These are phyloP conservation scores for Eutrema heterophyllum DNA, from an alignment of 345 rosid genomes.

Conservation along the genomic window DNA sequence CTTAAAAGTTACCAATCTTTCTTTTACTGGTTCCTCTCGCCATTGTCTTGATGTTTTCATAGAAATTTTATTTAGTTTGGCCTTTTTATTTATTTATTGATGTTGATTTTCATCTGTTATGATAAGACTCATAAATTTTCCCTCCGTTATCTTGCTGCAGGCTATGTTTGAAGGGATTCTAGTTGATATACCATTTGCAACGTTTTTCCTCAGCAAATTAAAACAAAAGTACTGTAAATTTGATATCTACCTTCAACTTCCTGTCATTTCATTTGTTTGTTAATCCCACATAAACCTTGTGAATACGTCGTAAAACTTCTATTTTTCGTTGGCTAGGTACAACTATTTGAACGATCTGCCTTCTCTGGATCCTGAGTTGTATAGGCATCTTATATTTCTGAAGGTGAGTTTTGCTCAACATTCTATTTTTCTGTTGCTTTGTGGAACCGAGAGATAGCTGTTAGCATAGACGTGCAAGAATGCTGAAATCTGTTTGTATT, in stretches of 20 bases:
- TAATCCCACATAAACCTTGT: not conserved
- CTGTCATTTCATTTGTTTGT: conserved; percentile 2
- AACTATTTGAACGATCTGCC: conserved; percentile 97
- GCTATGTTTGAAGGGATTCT: conserved; percentile 99
- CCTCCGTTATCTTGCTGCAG: conserved; percentile 41
- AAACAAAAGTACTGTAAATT: conserved; percentile 63
- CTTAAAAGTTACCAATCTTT: not conserved
- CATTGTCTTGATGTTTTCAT: not conserved
- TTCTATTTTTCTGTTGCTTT: conserved; percentile 9
- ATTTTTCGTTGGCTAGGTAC: conserved; percentile 46
- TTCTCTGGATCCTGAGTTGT: conserved; percentile 90
- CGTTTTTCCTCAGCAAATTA: conserved; percentile 98
- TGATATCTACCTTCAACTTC: conserved; percentile 8
- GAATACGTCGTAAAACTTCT: conserved; percentile 12
- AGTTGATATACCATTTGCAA: conserved; percentile 97
- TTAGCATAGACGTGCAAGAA: conserved; percentile 4
- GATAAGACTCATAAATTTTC: not conserved
- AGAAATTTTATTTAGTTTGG: not conserved
- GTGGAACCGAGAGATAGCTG: conserved; percentile 6
- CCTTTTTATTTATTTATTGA: not conserved
- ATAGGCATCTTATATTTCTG: conserved; percentile 93
- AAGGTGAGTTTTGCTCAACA: conserved; percentile 48
- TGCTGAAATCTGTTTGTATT: not conserved
- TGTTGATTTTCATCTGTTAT: conserved; percentile 15
- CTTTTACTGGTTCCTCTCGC: no score